phyloP scores from a whole-genome alignment of 2,329 filamentous ascomycete genomes.

The Sporothrix variecibatus region DNA sequence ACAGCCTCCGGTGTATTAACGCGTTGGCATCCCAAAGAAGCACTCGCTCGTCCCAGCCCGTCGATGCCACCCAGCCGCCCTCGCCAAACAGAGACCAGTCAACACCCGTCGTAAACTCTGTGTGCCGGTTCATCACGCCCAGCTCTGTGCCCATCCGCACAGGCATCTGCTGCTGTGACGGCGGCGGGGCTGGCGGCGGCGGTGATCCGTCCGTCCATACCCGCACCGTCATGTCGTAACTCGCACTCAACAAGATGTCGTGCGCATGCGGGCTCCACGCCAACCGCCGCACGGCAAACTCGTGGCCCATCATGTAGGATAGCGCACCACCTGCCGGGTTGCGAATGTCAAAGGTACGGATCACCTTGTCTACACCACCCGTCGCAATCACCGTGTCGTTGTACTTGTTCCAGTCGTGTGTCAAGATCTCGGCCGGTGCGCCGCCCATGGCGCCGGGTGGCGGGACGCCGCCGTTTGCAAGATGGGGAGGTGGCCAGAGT shows the following conservation, averaged over 20 bases:
- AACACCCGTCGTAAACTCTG: conserved; percentile 92
- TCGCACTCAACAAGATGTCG: conserved; percentile 82
- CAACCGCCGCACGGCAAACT: conserved; percentile 83
- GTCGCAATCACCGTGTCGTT: conserved; percentile 80
- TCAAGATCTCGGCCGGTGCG: conserved; percentile 79
- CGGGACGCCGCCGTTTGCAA: conserved; percentile 30
- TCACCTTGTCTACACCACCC: conserved; percentile 81
- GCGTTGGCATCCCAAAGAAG: conserved; percentile 85
- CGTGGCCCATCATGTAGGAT: conserved; percentile 76
- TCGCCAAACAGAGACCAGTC: conserved; percentile 98
- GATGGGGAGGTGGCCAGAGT: conserved; percentile 36
- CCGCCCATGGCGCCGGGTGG: conserved; percentile 40
- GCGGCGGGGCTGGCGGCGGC: conserved; percentile 30
- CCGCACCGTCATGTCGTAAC: conserved; percentile 97
- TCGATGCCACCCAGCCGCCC: conserved; percentile 93
- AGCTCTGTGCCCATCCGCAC: conserved; percentile 67
- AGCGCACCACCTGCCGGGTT: conserved; percentile 72
- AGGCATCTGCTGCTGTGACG: conserved; percentile 34
- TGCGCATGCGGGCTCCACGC: conserved; percentile 94
- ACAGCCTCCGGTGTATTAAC: conserved; percentile 38
- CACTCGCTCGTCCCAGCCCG: conserved; percentile 90
- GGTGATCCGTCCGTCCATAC: conserved; percentile 79
- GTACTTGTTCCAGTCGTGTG: conserved; percentile 99
- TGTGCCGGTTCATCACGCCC: conserved; percentile 87
- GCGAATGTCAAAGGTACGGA: conserved; percentile 89